These are phyloP conservation scores for Exophiala mesophila DNA, from an alignment of 2,329 filamentous ascomycete species.

Conservation along the genomic window DNA sequence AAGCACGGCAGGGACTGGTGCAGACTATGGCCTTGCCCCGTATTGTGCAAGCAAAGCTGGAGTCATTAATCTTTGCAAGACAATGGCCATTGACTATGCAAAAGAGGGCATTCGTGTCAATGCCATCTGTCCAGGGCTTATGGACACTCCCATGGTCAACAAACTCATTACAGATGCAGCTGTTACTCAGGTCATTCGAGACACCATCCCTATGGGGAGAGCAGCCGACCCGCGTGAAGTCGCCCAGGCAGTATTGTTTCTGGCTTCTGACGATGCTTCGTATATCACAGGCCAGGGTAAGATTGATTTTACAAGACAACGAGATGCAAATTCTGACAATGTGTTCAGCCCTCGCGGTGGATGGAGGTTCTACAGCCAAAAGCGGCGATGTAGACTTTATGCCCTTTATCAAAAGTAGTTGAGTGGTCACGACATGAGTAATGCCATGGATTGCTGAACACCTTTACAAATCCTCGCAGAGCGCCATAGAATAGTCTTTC, in stretches of 20 bases:
- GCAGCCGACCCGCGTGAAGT: constrained; percentile 30
- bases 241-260: constrained; percentile 28
- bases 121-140: constrained; percentile 39
- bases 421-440: no score
- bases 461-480: no score
- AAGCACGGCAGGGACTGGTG: constrained; percentile 5
- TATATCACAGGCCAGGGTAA: constrained; percentile 28
- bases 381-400: not conserved
- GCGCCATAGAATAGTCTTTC: no score
- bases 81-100: constrained; percentile 40
- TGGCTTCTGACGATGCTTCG: constrained; percentile 28
- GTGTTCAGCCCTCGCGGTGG: not conserved
- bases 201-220: constrained; percentile 21
- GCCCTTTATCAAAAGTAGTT: not conserved
- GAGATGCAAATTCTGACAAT: not conserved
- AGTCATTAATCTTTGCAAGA: constrained; percentile 41
- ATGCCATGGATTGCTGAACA: no score
- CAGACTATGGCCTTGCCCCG: constrained; percentile 9
- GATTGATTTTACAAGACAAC: not conserved
- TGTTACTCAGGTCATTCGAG: not conserved
- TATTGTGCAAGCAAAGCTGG: constrained; percentile 47
- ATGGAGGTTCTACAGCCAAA: not conserved
- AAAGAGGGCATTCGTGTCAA: constrained; percentile 41
- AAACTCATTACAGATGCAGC: not conserved
- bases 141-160: constrained; percentile 33